Evolutionary conservation across 108 stramenopile genomes (phyloP).

Genomic region (Nitzschia sp.): DNA sequence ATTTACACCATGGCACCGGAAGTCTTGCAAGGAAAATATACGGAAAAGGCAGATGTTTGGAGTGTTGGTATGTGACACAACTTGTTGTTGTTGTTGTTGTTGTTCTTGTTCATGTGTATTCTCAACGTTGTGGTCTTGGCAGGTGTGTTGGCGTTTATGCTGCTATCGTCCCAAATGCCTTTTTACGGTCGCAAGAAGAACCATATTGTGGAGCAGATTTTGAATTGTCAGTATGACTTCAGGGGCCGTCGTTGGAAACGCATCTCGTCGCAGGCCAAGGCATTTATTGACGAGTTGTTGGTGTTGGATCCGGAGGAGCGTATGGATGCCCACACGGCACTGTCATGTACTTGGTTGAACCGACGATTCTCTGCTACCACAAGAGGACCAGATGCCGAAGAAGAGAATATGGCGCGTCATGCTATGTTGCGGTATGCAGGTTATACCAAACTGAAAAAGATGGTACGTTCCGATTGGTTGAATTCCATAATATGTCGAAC

Average conservation of each 20-base stretch:
- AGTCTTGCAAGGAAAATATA: slow-evolving; percentile 56
- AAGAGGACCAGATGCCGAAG: slow-evolving; percentile 36
- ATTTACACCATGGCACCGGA: slow-evolving; percentile 71
- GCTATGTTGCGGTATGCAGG: slow-evolving; percentile 51
- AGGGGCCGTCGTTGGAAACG: slow-evolving; percentile 55
- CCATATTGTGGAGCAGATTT: slow-evolving; percentile 62
- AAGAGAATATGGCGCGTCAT: slow-evolving; percentile 41
- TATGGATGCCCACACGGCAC: slow-evolving; percentile 29
- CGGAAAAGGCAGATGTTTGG: slow-evolving; percentile 82
- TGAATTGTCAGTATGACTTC: slow-evolving; percentile 52
- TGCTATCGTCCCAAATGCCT: slow-evolving; percentile 72
- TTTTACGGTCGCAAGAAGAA: slow-evolving; percentile 58
- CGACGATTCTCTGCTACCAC: slow-evolving; percentile 40
- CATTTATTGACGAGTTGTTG: slow-evolving; percentile 52
- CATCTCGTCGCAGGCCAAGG: slow-evolving; percentile 56
- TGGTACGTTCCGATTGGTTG: slow-evolving; percentile 25
- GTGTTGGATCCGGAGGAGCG: slow-evolving; percentile 49
- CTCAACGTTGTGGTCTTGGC: slow-evolving; percentile 2
- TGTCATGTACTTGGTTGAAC: slow-evolving; percentile 36
- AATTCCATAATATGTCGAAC: too few relatives aligned
- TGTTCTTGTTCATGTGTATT: not conserved
- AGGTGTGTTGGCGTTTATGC: slow-evolving; percentile 77
- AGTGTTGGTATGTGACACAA: slow-evolving; percentile 31
- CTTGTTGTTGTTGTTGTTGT: too few relatives aligned
- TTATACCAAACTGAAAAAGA: slow-evolving; percentile 57